phyloP scores from a whole-genome alignment of 2,329 filamentous ascomycete genomes.

The Simplicillium sp. region DNA sequence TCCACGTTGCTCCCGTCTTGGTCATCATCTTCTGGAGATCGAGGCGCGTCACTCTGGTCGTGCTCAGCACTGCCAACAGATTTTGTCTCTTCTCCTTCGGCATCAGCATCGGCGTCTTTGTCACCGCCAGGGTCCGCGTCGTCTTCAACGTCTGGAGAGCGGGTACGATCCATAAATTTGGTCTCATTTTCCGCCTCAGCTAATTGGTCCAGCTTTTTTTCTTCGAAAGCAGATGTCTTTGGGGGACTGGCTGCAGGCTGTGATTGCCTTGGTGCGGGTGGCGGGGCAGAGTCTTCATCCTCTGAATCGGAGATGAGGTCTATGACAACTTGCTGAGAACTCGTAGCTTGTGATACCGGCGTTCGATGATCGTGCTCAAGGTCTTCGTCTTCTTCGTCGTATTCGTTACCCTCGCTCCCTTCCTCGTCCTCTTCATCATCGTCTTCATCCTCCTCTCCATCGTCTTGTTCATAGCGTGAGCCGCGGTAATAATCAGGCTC shows the following conservation, averaged over 20 bases:
- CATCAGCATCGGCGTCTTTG: background rate
- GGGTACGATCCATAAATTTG: too few relatives aligned
- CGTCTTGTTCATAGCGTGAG: background rate
- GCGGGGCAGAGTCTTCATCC: slow-evolving; percentile 10
- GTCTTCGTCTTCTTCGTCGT: slow-evolving; percentile 12
- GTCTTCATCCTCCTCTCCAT: background rate
- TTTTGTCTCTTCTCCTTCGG: background rate
- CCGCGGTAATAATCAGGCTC: background rate
- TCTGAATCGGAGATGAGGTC: slow-evolving; percentile 25
- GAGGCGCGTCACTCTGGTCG: background rate
- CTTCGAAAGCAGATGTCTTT: background rate
- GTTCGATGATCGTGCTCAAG: slow-evolving; percentile 5
- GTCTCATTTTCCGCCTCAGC: background rate
- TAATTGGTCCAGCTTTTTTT: background rate
- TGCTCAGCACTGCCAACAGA: too few relatives aligned
- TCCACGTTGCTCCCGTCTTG: background rate
- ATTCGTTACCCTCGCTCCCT: slow-evolving; percentile 8
- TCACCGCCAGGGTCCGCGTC: background rate
- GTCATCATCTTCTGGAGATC: background rate
- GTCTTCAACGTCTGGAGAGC: background rate
- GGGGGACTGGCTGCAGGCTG: too few relatives aligned
- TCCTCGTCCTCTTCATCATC: slow-evolving; percentile 5
- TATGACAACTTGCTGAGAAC: slow-evolving; percentile 22
- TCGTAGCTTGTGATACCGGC: slow-evolving; percentile 1
- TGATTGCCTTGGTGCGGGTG: too few relatives aligned